Percentiles rank a stretch among this genome's conserved stretches.
phyloP scores from a whole-genome alignment of 2,329 filamentous ascomycete genomes.

The Cercospora berteroae region DNA sequence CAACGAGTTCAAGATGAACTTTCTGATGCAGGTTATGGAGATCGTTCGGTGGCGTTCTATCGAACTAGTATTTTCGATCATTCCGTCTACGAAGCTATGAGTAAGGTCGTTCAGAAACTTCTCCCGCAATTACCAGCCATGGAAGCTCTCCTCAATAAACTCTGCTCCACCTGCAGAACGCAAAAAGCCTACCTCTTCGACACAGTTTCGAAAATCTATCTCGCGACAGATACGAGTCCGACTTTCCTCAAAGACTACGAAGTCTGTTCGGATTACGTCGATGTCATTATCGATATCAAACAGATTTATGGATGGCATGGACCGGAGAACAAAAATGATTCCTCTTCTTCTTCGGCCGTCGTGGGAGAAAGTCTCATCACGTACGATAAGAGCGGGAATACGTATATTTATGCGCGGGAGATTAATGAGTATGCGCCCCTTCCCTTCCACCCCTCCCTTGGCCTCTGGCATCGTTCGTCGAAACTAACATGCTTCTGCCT shows the following conservation, averaged over 20 bases:
- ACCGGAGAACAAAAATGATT: constrained; percentile 3
- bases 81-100: constrained; percentile 96
- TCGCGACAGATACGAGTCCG: constrained; percentile 89
- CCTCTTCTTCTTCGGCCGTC: background rate
- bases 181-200: constrained; percentile 99
- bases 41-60: constrained; percentile 90
- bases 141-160: constrained; percentile 88
- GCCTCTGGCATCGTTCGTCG: background rate
- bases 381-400: constrained; percentile 57
- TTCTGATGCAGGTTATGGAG: constrained; percentile 87
- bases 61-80: constrained; percentile 98
- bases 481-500: background rate
- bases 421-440: constrained; percentile 60
- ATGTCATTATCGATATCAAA: constrained; percentile 94
- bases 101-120: constrained; percentile 96
- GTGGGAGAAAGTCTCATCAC: constrained; percentile 60
- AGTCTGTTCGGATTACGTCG: constrained; percentile 97
- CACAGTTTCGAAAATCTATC: constrained; percentile 96
- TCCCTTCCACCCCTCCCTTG: background rate
- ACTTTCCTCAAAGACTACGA: constrained; percentile 96
- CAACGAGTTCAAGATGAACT: constrained; percentile 96
- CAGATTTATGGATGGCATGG: constrained; percentile 81
- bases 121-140: constrained; percentile 90
- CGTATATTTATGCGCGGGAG: constrained; percentile 64
- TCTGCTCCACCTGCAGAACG: constrained; percentile 90